Evolutionary conservation across 768 basidiomycete genomes (phyloP), one percentile per base, ranked within the genome.

Genomic region (Boletus patriciae): DNA sequence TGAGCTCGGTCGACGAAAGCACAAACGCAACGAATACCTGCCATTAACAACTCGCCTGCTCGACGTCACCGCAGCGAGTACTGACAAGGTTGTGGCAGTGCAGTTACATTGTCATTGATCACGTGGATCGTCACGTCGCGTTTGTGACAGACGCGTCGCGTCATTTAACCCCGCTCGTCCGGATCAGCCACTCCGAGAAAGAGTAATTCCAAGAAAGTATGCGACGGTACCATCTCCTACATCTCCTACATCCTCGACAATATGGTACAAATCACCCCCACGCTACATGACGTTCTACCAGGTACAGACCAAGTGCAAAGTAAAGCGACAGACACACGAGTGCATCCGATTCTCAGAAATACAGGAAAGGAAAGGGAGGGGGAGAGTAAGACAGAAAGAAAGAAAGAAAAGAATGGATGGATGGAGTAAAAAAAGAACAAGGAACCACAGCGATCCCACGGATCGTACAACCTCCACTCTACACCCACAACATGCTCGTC

Each of bases 61-160:
- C 16, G 19, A 41, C 33, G 38, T 34, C 33, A 41, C 42, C 25
- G 25, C 25, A 25, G 4, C 3, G 16, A 50, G 2, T 2, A 31
- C 31, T 10, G 49, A 47, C 40, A 16, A 21, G 21, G 11, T 15
- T 46, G 62, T 62, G 67, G 66, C 67, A 16, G 60, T 67, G 66
- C 34, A 16, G 52, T 54, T 15, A 66, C 52, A 44, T 31, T 46
- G 55, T 52, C 31, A 55, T 58, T 3, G 18, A 23, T 59, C 70
- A 70, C 65, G 66, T 72, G 70, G 3, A 10, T 0, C 16, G 70
- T 72, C 71, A 72, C 69, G 46, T 6, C 69, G 69, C 59, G 69
- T 72, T 44, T 13, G 61, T 59, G 62, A 66, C 62, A 42, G 57
- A 41, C 69, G 68, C 68, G 69, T 60, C 62, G 55, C 60, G 61